A percentile compares a stretch with the other conserved stretches of the same genome.
Evolutionary conservation across 345 rosid species (phyloP).

Genomic region (Hypericum androsaemum): DNA sequence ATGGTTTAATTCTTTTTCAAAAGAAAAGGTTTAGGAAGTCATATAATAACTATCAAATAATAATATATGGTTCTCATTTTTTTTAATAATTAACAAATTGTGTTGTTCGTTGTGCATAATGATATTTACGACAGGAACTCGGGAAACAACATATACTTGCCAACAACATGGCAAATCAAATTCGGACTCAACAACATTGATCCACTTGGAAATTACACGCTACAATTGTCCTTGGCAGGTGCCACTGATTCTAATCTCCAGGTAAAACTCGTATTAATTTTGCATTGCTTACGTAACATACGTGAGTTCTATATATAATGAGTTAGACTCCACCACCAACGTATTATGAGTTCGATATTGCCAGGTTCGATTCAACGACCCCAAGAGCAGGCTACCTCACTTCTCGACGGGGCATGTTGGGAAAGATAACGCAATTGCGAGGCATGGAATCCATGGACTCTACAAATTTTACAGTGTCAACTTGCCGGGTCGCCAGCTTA

Average conservation of each 20-base stretch:
- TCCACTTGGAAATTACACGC: constrained; percentile 21
- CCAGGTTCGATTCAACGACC: constrained; percentile 9
- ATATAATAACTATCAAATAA: neutral
- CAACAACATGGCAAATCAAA: constrained; percentile 26
- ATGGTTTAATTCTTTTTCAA: no score
- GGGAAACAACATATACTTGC: constrained; percentile 21
- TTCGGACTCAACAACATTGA: constrained; percentile 19
- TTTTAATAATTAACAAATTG: neutral
- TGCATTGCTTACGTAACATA: no score
- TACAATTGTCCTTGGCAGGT: constrained; percentile 31
- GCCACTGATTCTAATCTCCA: constrained; percentile 24
- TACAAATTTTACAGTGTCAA: constrained; percentile 8
- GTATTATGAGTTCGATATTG: neutral
- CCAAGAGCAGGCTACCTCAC: neutral
- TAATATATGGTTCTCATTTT: neutral
- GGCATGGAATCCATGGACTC: constrained; percentile 14
- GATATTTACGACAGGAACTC: constrained; percentile 14
- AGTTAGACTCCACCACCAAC: neutral
- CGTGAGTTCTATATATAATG: no score
- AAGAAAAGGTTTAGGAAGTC: no score
- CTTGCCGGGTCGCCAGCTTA: constrained; percentile 1
- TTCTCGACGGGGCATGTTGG: constrained; percentile 7
- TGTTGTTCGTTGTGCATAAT: neutral
- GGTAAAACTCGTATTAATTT: constrained; percentile 7
- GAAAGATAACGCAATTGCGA: constrained; percentile 11